Base-by-base conservation (phyloP, 2,329 filamentous ascomycete genomes). In the Albophoma yamanashiensis region DNA sequence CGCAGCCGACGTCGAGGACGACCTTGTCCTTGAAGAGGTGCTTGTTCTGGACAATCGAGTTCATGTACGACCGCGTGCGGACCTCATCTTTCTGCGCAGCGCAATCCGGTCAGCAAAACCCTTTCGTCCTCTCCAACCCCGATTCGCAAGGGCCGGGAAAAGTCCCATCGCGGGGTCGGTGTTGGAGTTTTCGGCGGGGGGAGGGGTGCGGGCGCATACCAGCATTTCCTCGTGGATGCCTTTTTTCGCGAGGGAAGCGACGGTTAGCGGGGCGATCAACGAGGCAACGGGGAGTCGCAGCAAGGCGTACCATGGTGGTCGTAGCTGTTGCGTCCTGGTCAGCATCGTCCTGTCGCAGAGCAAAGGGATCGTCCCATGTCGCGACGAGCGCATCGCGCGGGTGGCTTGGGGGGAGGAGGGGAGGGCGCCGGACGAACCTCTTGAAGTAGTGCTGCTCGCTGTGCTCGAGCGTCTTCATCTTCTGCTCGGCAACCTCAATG, bases 361-460 rank as follows among this genome's bases (percentile, higher is more conserved):
- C 34, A 47, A 1, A 20, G 31, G 40, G 47, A 45, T 36, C 8
- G 9, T 15, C 59, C 60, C 55, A 62, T 8, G 25, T 1, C 20
- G 20, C 43, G 27, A 22, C 43, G 45, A 22, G 50, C 50, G 50
- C 50, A 55, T 7, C 4, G 50, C 47, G 3, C 20, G 55, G 56
- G 38, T 59, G 39, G 57, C 25, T 17, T 27, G 7, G 8, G 25
- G 25, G 55, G n/a, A n/a, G n/a, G n/a, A n/a, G n/a, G n/a, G n/a
- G n/a, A n/a, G n/a, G 55, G 55, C 17, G 14, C 43, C 22, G 47
- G 20, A 74, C 68, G 64, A 62, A 95, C 92, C 92, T 96, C 80
- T 97, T 97, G 81, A 97, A 97, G 82, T 97, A 99, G 77, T 97
- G 94, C 76, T 95, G 92, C 82, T 99, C 94, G 65, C 92, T 94